Evolutionary conservation across 1,284 basidiomycete species (phyloP).

Genomic region (Gymnopus androsaceus): DNA sequence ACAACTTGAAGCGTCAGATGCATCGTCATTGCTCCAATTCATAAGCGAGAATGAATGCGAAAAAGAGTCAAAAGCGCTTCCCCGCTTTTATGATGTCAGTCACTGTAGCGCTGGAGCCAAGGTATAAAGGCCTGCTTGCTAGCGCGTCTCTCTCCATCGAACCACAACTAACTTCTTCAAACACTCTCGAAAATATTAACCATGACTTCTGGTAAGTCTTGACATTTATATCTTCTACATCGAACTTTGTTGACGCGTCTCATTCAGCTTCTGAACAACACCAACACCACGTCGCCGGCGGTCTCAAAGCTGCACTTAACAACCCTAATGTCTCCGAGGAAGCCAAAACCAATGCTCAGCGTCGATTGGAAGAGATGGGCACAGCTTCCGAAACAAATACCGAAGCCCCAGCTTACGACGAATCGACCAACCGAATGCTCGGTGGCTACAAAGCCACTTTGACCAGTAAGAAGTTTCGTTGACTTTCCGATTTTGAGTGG

Average conservation of each 20-base stretch:
- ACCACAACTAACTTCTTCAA: background rate
- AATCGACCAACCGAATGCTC: background rate
- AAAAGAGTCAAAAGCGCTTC: too few species aligned
- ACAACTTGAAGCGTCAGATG: too few species aligned
- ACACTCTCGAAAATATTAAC: background rate
- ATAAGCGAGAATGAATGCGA: too few species aligned
- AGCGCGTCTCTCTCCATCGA: background rate
- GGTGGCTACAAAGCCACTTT: slow-evolving; percentile 58
- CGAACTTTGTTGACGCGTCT: background rate
- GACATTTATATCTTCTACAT: background rate
- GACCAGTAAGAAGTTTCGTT: slow-evolving; percentile 35
- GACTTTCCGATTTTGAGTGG: background rate
- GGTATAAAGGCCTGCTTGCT: background rate
- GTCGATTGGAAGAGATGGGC: slow-evolving; percentile 44
- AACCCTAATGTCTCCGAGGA: slow-evolving; percentile 55
- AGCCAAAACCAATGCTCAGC: slow-evolving; percentile 49
- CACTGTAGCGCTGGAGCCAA: background rate
- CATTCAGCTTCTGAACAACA: slow-evolving; percentile 11
- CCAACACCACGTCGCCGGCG: slow-evolving; percentile 41
- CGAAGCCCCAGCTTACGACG: background rate
- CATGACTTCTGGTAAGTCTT: slow-evolving; percentile 9
- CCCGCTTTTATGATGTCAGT: slow-evolving; percentile 6
- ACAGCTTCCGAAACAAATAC: slow-evolving; percentile 21
- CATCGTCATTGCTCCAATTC: too few species aligned
- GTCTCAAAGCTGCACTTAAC: slow-evolving; percentile 55